Base-by-base conservation (phyloP, 805 yeast species). In the Candida maris region DNA sequence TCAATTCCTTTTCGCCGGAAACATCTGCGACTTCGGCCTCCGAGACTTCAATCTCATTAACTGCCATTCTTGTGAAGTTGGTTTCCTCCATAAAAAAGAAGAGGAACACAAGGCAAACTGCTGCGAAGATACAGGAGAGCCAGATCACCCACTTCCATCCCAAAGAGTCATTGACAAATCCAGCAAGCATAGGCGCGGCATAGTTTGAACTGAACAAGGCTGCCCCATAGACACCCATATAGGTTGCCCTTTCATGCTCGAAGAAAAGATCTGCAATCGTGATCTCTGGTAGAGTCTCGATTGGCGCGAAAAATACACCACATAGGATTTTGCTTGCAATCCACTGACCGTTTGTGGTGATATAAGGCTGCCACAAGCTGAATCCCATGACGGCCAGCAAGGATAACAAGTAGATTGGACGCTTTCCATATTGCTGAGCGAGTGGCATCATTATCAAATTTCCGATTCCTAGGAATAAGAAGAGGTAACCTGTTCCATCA, bases 161-260 rank as follows among this genome's bases (percentile, higher is more conserved):
- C 19, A 65, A 58, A 19, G 65, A 68, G 33, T 70, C 67, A 20
- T 68, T 66, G 38, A 78, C 72, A 45, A 73, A 72, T 9, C 81
- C 81, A 9, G 81, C 79, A 32, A 77, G 65, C 47, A 77, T 61
- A 4, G 83, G 82, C 4, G 81, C 82, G 38, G 75, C 56, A 46
- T 62, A 78, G 28, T 77, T 71, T 7, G 79, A 75, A 9, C 68
- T 66, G 24, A 76, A 65, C 13, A 80, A 62, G 10, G 81, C 74
- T 39, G 68, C 56, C 41, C 77, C 75, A 51, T 78, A 78, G 17
- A 75, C 48, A 24, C 70, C 68, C 64, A 71, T 59, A 26, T 64
- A 65, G n/a, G 62, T 56, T 5, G 73, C 73, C 44, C 75, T 57
- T 49, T 74, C 72, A 46, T 75, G 77, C 43, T 69, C 71, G 49